Conservation (phyloP, 2,329 filamentous ascomycete genomes). For the Ophioceras dolichostomum region DNA sequence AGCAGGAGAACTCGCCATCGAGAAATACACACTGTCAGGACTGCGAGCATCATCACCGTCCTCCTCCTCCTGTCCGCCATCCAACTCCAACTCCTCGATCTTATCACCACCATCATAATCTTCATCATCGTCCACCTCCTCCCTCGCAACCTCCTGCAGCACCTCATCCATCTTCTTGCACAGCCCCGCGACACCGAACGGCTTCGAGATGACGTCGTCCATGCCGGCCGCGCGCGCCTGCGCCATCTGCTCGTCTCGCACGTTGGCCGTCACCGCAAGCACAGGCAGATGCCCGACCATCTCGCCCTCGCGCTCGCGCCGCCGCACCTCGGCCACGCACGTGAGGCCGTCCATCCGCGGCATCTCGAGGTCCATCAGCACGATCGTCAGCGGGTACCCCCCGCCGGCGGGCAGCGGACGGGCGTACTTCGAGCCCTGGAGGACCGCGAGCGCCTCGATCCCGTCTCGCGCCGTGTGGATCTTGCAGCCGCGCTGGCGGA, state of each 20-base stretch:
- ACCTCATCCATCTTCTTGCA: no score
- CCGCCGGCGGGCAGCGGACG: conserved; percentile 3
- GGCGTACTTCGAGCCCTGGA: conserved; percentile 19
- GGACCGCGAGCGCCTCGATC: conserved; percentile 36
- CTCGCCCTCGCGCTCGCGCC: conserved; percentile 20
- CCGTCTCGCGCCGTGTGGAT: conserved; percentile 52
- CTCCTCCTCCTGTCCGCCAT: no score
- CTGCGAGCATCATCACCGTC: no score
- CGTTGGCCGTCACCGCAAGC: conserved; percentile 34
- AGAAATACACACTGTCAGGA: no score
- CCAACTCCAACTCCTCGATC: no score
- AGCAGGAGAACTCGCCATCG: no score
- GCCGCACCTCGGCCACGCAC: conserved; percentile 25
- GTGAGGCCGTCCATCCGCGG: conserved; percentile 34
- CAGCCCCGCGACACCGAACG: no score
- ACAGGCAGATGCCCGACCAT: conserved; percentile 24
- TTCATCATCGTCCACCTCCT: no score
- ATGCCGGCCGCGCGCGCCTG: conserved; percentile 23
- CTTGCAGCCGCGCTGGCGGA: conserved; percentile 44
- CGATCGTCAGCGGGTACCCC: conserved; percentile 19
- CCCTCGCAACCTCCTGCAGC: no score
- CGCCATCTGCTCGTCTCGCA: conserved; percentile 25
- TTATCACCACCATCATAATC: no score
- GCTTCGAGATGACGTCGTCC: conserved; percentile 45
- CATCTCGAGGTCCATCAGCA: conserved; percentile 36